Evolutionary conservation across 2,329 filamentous ascomycete genomes (phyloP), one percentile per base, ranked within the genome.

Genomic region (Cercospora nicotianae): DNA sequence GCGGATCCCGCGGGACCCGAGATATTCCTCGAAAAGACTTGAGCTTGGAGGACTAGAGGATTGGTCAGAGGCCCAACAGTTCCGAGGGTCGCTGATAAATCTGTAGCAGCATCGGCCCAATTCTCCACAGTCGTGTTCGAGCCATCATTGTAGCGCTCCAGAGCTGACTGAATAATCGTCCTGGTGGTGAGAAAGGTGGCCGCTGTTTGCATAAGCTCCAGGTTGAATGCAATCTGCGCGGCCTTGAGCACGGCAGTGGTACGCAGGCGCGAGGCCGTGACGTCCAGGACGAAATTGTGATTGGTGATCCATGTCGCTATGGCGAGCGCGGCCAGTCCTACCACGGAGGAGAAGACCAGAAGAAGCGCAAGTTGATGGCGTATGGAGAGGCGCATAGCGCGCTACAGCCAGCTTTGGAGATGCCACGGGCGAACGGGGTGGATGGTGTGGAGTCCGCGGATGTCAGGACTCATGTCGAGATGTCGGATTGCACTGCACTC

Each of bases 191-290:
- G 89, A 65, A 91, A 90, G 62, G 85, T 84, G 76, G 89, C 91
- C 68, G 89, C 90, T 48, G 91, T 91, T 80, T 93, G 87, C 72
- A 96, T 87, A 64, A 97, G 85, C 63, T 92, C 85, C 65, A 97
- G 86, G 77, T 93, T 91, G 63, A 91, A 90, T 2, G 91, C 85
- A 70, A 97, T 86, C 76, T 94, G 90, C 28, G 91, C 89, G n/a
- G 94, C 90, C 80, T 97, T 97, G 77, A 97, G 88, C 5, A 91
- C 93, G 6, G 94, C 94, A 1, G 92, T 92, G 69, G 96, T 84
- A 28, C 89, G 83, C 53, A 97, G 87, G 61, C 89, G 87, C 62
- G 70, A 68, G 4, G 78, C 83, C 77, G 84, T 82, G 65, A 90
- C 83, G 64, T 78, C 78, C 23, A 88, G 81, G n/a, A 90, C 86